Conservation (phyloP, 2,329 filamentous ascomycete genomes). For the Aspergillus sp. region DNA sequence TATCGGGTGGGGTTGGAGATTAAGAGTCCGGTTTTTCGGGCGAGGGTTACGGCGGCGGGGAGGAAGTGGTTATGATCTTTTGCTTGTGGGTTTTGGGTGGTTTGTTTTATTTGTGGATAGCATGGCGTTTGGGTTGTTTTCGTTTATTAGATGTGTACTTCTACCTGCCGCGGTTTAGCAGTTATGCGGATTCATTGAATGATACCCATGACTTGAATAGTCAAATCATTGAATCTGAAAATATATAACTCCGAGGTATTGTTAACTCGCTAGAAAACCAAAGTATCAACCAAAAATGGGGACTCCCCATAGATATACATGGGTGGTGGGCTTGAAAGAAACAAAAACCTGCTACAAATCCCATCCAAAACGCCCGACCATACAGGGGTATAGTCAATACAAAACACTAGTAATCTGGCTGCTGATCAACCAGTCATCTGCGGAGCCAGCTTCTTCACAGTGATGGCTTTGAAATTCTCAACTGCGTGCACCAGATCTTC, state of each 20-base stretch:
- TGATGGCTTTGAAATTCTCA: constrained; percentile 35
- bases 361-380: constrained; percentile 4
- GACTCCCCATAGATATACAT: no score
- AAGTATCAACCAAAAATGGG: no score
- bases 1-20: constrained; percentile 81
- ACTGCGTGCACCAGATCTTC: constrained; percentile 36
- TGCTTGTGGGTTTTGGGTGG: constrained; percentile 2
- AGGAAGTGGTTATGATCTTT: constrained; percentile 72
- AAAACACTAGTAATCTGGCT: constrained; percentile 10
- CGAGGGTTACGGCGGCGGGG: constrained; percentile 75
- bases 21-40: constrained; percentile 76
- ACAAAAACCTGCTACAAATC: not conserved
- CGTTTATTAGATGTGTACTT: not conserved
- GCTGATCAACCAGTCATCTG: constrained; percentile 26
- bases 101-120: constrained; percentile 7
- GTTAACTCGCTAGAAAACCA: constrained; percentile 1
- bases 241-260: no score
- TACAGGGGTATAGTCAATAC: constrained; percentile 5
- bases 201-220: no score
- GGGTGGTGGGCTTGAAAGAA: not conserved
- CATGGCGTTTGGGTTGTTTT: constrained; percentile 14
- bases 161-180: no score
- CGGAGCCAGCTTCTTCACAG: constrained; percentile 38
- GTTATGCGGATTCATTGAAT: not conserved
- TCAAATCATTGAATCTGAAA: no score